Evolutionary conservation across 1,284 basidiomycete species (phyloP), one percentile per base, ranked within the genome.

Genomic region (Leccinum ponderosum): DNA sequence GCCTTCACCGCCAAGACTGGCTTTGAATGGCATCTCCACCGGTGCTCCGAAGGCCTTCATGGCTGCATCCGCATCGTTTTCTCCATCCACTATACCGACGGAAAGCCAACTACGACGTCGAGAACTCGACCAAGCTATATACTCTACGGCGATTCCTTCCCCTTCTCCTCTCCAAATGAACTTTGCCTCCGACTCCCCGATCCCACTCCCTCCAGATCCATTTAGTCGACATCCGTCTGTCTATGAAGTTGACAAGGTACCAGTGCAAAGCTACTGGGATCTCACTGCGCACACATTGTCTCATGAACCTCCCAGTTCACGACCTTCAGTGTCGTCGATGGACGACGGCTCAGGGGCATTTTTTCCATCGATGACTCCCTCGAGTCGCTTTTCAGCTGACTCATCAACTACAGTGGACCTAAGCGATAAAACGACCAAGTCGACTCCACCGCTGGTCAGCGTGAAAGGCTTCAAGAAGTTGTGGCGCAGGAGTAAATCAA

Each of bases 181-280:
- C 63, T 65, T 60, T 48, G 61, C 52, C 68, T 57, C 83, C 79
- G 42, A 85, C 83, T 59, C 73, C 83, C 57, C 71, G 47, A 87
- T 92, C 60, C 90, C 90, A 33, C 77, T 91, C 20, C 90, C 90
- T 6, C 88, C 90, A 7, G 90, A 92, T 75, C 90, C 90, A 33
- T 92, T 92, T 69, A 86, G 87, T 17, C 81, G 90, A 27, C 87
- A 83, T 67, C 80, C 90, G 17, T 87, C 87, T 0, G 71, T 79
- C 14, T 71, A 78, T 35, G 79, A 81, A 50, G 56, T 68, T 42
- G 66, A 72, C 14, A 39, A 65, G 1, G 56, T 58, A 25, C 69
- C 67, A 9, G 62, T 76, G 33, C 69, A 68, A 69, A 64, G 72
- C 9, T 78, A 80, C 58, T 82, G 82, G 81, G 79, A 82, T 59